Conservation (phyloP, 345 rosid genomes). For the Salix dunnii region DNA sequence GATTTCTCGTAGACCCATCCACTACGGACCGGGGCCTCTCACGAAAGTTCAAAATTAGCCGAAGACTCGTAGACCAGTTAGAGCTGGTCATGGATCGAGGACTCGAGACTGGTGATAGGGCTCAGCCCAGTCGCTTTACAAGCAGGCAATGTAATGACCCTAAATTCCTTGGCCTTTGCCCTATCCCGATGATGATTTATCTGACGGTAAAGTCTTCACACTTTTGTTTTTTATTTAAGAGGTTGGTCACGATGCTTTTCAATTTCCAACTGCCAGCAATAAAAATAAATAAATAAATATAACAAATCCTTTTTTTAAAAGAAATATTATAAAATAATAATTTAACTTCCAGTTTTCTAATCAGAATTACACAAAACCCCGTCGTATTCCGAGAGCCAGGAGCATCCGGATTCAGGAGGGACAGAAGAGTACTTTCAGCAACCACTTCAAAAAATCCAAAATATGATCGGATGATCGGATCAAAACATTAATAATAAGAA, state of each 20-base stretch:
- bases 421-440: not conserved
- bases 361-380: not conserved
- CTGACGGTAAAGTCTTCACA: not conserved
- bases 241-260: too few species aligned
- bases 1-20: too few species aligned
- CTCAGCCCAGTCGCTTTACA: not conserved
- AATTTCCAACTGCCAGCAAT: not conserved
- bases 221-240: too few species aligned
- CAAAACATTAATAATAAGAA: too few species aligned
- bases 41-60: too few species aligned
- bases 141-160: not conserved
- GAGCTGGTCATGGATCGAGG: not conserved
- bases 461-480: not conserved
- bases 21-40: too few species aligned
- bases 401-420: not conserved
- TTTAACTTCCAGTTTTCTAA: not conserved
- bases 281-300: not conserved
- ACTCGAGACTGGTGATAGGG: not conserved
- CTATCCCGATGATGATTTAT: not conserved
- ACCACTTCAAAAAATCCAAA: not conserved
- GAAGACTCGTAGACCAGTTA: not conserved
- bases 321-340: not conserved
- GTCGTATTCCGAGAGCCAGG: not conserved
- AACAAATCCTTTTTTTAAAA: not conserved
- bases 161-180: not conserved